Evolutionary conservation across 2,329 filamentous ascomycete species (phyloP).

Genomic region (Cercospora sp.): DNA sequence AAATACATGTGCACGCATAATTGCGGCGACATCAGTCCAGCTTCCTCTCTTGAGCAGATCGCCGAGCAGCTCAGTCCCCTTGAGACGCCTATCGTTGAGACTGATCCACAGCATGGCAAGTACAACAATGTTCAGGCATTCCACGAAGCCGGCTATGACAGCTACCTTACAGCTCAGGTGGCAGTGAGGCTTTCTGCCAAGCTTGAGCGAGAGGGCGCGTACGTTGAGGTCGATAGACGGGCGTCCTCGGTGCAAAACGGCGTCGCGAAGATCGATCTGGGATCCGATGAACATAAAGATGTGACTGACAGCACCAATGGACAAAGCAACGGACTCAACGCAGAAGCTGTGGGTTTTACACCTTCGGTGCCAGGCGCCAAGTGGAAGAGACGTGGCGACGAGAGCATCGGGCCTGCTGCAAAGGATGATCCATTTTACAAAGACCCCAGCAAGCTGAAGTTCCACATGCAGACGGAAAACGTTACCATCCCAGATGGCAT

Average conservation of each 20-base stretch:
- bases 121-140: slow-evolving; percentile 46
- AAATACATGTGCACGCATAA: slow-evolving; percentile 64
- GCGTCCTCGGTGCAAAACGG: slow-evolving; percentile 18
- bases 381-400: slow-evolving; percentile 37
- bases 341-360: slow-evolving; percentile 26
- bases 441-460: slow-evolving; percentile 30
- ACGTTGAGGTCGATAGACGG: slow-evolving; percentile 29
- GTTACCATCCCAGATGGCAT: slow-evolving; percentile 46
- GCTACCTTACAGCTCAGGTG: slow-evolving; percentile 60
- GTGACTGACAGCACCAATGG: slow-evolving; percentile 10
- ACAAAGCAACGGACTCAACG: slow-evolving; percentile 13
- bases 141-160: slow-evolving; percentile 66
- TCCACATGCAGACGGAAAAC: slow-evolving; percentile 21
- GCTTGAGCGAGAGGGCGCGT: slow-evolving; percentile 47
- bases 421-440: slow-evolving; percentile 33
- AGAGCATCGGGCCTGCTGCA: slow-evolving; percentile 27
- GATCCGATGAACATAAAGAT: not conserved
- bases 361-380: slow-evolving; percentile 32
- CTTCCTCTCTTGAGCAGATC: slow-evolving; percentile 52
- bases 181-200: slow-evolving; percentile 58
- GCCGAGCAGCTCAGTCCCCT: slow-evolving; percentile 44
- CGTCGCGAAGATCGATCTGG: slow-evolving; percentile 23
- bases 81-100: slow-evolving; percentile 47
- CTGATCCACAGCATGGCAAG: slow-evolving; percentile 42
- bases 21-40: slow-evolving; percentile 54